Conservation (phyloP, 164 flowering plant genomes). For the Paratinospora sagittata region DNA sequence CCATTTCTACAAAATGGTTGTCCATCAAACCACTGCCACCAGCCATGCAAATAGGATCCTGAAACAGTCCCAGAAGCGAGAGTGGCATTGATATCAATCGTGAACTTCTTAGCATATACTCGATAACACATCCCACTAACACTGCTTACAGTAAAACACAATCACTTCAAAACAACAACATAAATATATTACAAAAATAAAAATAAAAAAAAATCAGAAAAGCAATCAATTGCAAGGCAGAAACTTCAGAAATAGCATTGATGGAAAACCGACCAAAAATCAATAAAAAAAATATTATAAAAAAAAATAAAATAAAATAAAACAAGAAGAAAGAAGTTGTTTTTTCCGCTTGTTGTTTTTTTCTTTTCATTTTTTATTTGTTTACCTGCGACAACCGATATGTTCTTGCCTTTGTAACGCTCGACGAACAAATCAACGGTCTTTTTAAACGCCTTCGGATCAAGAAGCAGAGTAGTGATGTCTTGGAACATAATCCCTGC, state of each 20-base stretch:
- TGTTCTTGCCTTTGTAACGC: constrained; percentile 68
- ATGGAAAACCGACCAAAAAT: constrained; percentile 3
- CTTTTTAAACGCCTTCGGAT: constrained; percentile 78
- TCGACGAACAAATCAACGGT: constrained; percentile 90
- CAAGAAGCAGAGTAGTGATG: constrained; percentile 77
- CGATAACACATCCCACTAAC: constrained; percentile 35
- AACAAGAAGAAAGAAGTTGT: not conserved
- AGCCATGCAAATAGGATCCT: constrained; percentile 18
- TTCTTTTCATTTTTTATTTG: no score
- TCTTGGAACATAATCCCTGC: constrained; percentile 96
- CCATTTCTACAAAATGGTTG: constrained; percentile 20
- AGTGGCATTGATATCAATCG: constrained; percentile 20
- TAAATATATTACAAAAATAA: no score
- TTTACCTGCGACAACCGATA: constrained; percentile 88
- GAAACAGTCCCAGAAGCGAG: constrained; percentile 20
- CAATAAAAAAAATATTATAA: constrained; percentile 5
- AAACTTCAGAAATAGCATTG: constrained; percentile 26
- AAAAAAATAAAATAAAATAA: no score
- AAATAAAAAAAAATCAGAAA: constrained; percentile 14
- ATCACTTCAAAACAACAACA: constrained; percentile 26
- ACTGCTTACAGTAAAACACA: constrained; percentile 35
- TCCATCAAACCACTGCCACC: constrained; percentile 34
- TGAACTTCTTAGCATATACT: constrained; percentile 26
- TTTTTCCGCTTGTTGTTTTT: no score
- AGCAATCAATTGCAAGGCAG: constrained; percentile 29